phyloP scores from a whole-genome alignment of 331 rosid genomes.

The Quercus tomentella region DNA sequence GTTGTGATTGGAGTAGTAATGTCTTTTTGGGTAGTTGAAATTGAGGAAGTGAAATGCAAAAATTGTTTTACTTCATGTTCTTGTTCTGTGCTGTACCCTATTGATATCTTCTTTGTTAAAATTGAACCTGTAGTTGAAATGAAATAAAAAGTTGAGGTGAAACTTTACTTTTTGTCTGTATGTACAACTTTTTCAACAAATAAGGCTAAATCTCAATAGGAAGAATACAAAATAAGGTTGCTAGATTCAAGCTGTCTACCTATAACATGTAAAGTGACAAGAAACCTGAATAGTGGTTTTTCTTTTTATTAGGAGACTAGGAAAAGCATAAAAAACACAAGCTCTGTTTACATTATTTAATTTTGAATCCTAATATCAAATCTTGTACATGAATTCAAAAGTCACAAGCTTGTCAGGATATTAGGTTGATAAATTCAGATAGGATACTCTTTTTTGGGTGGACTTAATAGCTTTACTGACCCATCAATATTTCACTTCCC shows the following conservation, averaged over 20 bases:
- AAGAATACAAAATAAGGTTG: constrained; percentile 8
- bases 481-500: too few species aligned
- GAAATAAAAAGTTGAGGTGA: constrained; percentile 26
- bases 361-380: constrained; percentile 1
- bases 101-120: constrained; percentile 35
- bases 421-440: constrained; percentile 12
- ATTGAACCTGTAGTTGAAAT: constrained; percentile 50
- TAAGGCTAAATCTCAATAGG: background rate
- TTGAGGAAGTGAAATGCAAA: constrained; percentile 19
- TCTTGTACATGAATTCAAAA: constrained; percentile 7
- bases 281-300: background rate
- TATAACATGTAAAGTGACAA: background rate
- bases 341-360: background rate
- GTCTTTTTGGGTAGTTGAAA: constrained; percentile 54
- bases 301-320: constrained; percentile 5
- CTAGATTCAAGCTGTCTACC: constrained; percentile 16
- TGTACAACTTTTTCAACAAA: background rate
- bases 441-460: too few species aligned
- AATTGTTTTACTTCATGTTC: constrained; percentile 27
- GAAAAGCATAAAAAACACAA: background rate
- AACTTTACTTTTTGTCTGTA: constrained; percentile 16
- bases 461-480: too few species aligned
- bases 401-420: background rate
- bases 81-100: constrained; percentile 33
- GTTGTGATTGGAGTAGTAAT: constrained; percentile 95